phyloP scores from a whole-genome alignment of 768 basidiomycete species.

The Naematelia aurantialba region DNA sequence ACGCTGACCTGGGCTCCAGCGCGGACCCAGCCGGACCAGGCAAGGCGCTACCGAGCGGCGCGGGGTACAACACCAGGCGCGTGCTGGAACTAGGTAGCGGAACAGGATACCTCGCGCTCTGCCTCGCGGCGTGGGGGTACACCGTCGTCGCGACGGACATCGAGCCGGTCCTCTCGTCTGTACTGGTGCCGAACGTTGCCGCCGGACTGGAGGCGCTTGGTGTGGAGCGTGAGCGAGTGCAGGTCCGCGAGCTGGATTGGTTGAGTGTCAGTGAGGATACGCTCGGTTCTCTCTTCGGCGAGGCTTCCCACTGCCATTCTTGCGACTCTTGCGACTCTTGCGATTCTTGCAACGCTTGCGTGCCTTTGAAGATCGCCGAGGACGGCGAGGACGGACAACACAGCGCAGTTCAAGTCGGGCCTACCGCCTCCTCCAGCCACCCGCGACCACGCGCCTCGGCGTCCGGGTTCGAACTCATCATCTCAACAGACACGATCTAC shows the following conservation, averaged over 20 bases:
- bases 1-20: neutral
- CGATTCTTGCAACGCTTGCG: too few species aligned
- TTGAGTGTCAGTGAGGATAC: neutral
- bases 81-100: slow-evolving; percentile 79
- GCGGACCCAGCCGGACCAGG: neutral
- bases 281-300: too few species aligned
- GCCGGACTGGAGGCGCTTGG: slow-evolving; percentile 11
- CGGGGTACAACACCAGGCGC: neutral
- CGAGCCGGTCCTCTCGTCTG: slow-evolving; percentile 60
- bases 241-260: neutral
- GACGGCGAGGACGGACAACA: neutral
- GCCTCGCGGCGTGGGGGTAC: slow-evolving; percentile 66
- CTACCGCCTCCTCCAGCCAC: too few species aligned
- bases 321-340: too few species aligned
- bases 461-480: slow-evolving; percentile 56
- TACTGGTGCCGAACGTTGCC: slow-evolving; percentile 63
- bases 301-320: too few species aligned
- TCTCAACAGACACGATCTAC: slow-evolving; percentile 82
- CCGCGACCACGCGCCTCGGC: too few species aligned
- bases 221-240: neutral
- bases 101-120: slow-evolving; percentile 73
- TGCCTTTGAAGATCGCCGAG: neutral
- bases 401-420: too few species aligned
- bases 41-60: neutral
- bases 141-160: slow-evolving; percentile 75